Evolutionary conservation across 352 stramenopile genomes (phyloP), one percentile per base, ranked within the genome.

Genomic region (Phytopythium kandeliae): DNA sequence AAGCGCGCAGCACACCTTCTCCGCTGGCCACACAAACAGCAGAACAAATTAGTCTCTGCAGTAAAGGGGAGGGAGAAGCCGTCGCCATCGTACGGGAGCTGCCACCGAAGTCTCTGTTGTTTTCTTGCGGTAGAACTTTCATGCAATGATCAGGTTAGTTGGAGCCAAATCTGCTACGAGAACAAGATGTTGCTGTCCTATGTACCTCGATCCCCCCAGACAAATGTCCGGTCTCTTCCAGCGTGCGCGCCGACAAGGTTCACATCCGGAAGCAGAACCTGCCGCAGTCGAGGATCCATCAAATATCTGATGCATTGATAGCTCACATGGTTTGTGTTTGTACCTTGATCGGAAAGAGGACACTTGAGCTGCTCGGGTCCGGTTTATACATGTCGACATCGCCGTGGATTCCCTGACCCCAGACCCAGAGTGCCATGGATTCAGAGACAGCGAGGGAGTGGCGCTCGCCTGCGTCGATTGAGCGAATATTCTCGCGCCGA

Each of bases 381-480:
- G 65, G 60, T 8, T 73, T 56, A 10, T 64, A 34, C 0, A 75
- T 48, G 2, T 85, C 64, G 25, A 79, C 65, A 13, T 69, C 59
- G 28, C 74, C 78, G 41, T 88, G 78, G 26, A 89, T 62, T 0
- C 82, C 79, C 52, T 89, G 67, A 0, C 82, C 82, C 82, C 82
- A 92, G 9, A 83, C 25, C 79, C 82, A 92, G n/a, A 92, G 55
- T 16, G 81, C 51, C 33, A 62, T 67, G 9, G 40, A 58, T 2
- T 84, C 74, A 3, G 82, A 88, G 36, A 92, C 71, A 13, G 82
- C 82, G 24, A 90, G 25, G 4, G 82, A 92, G 41, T 92, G 82
- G 4, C 67, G 63, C 44, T 87, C 67, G 0, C 79, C 82, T 10
- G 74, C 79, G 48, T 87, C 71, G n/a, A 92, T 70, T 30, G 57